A percentile compares a stretch with the other conserved stretches of the same genome.
Conservation (phyloP, 768 basidiomycete species). For the Rhodotorula diobovata region DNA sequence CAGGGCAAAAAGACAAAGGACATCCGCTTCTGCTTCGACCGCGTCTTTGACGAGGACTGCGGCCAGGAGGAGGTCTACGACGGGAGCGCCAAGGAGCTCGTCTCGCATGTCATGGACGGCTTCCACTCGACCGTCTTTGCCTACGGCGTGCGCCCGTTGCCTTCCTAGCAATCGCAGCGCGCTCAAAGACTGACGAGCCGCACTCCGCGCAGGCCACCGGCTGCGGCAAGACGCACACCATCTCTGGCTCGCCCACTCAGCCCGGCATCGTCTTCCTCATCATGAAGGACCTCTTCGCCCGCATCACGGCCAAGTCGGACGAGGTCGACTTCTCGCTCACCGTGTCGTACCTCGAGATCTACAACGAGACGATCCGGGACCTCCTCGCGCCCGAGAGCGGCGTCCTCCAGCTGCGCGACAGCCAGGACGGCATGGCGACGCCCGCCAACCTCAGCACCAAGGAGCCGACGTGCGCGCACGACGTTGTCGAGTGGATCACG, state of each 20-base stretch:
- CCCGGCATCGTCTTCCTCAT: slow-evolving; percentile 94
- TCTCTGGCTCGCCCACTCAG: slow-evolving; percentile 80
- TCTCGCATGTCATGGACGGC: slow-evolving; percentile 80
- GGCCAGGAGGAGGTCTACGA: slow-evolving; percentile 83
- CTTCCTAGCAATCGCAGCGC: neutral
- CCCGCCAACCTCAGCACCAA: slow-evolving; percentile 80
- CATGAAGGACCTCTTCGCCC: slow-evolving; percentile 93
- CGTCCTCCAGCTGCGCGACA: slow-evolving; percentile 88
- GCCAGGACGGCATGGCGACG: slow-evolving; percentile 71
- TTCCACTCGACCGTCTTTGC: slow-evolving; percentile 98
- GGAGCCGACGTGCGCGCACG: slow-evolving; percentile 73
- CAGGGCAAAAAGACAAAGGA: slow-evolving; percentile 88
- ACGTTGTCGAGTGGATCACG: slow-evolving; percentile 89
- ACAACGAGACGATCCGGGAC: slow-evolving; percentile 98
- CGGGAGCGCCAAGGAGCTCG: slow-evolving; percentile 74
- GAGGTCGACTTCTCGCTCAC: slow-evolving; percentile 68
- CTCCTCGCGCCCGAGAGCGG: slow-evolving; percentile 73
- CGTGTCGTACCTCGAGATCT: slow-evolving; percentile 96
- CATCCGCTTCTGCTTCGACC: slow-evolving; percentile 93
- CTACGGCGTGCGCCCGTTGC: slow-evolving; percentile 69
- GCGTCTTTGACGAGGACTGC: slow-evolving; percentile 75
- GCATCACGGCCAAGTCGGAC: slow-evolving; percentile 79
- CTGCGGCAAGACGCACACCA: slow-evolving; percentile 99
- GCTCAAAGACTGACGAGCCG: too few relatives aligned
- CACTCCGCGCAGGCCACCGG: slow-evolving; percentile 74